Evolutionary conservation across 805 yeast species (phyloP), one percentile per base, ranked within the genome.

Genomic region (Candida lessepsii): DNA sequence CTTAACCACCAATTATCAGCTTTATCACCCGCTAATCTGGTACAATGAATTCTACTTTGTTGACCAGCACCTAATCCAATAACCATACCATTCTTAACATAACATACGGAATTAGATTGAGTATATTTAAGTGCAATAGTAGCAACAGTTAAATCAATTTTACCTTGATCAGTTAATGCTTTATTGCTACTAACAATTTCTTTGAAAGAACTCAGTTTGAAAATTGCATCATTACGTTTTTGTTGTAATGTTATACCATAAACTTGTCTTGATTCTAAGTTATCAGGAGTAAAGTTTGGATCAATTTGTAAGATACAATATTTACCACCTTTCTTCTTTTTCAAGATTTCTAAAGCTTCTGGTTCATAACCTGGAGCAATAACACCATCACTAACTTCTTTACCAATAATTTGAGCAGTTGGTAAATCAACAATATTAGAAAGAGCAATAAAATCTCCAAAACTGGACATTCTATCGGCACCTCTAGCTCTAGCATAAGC

Each of bases 1-100:
- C 99, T 85, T 60, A 93, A 78, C 99, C 99, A 93, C 98, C 98
- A 93, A 79, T 90, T 90, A 67, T 93, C 97, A 51, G 98, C 96
- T 76, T 93, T 93, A 61, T 93, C 99, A 64, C 99, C 99, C 38
- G 99, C 99, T 54, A 93, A 79, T 73, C 99, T 84, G 36, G 99
- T 93, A 74, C 99, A 93, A 75, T 93, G 99, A 60, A 93, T 93
- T 73, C 99, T 83, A 41, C 97, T 89, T 73, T 93, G 99, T 76
- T 93, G 99, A 52, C 99, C 99, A 45, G 99, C 99, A 60, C 99
- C 99, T 56, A 93, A 78, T 51, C 99, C 99, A 57, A 93, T 81
- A 46, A 93, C 96, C 99, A 93, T 93, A 75, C 99, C 99, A 65
- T 90, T 86, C 73, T 90, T 93, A 55, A 97, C 96, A 67, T 90